Conservation (phyloP, 768 basidiomycete genomes). For the Trametes gibbosa region DNA sequence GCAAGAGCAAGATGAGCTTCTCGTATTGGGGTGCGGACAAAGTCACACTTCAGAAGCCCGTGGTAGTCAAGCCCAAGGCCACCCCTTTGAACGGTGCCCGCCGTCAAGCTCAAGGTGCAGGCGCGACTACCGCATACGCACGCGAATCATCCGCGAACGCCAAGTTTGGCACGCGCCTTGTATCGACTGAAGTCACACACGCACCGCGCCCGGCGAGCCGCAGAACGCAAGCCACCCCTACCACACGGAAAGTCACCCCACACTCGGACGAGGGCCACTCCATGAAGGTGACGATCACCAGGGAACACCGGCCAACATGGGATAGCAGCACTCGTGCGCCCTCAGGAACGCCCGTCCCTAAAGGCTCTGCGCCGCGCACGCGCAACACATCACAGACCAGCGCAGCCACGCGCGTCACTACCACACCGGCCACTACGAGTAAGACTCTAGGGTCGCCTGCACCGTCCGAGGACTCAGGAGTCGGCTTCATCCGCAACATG, state of each 20-base stretch:
- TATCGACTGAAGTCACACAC: constrained; percentile 54
- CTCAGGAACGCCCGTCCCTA: constrained; percentile 27
- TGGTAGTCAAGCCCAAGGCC: constrained; percentile 50
- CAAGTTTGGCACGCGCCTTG: constrained; percentile 84
- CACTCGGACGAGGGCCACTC: constrained; percentile 65
- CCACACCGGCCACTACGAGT: constrained; percentile 34
- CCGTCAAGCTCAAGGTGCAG: constrained; percentile 33
- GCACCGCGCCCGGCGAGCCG: constrained; percentile 61
- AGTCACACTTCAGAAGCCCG: constrained; percentile 80
- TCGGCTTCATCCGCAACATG: constrained; percentile 80
- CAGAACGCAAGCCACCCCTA: constrained; percentile 46
- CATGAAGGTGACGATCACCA: constrained; percentile 67
- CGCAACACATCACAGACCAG: constrained; percentile 76
- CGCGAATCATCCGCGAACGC: constrained; percentile 87
- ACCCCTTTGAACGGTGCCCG: constrained; percentile 30
- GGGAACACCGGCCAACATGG: constrained; percentile 55
- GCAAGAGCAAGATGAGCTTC: constrained; percentile 92
- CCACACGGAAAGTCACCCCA: constrained; percentile 42
- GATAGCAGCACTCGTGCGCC: constrained; percentile 51
- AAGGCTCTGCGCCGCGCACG: constrained; percentile 46
- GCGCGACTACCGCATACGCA: constrained; percentile 54
- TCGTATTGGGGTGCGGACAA: constrained; percentile 94
- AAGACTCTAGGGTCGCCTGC: constrained; percentile 65
- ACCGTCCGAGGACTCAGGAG: constrained; percentile 79
- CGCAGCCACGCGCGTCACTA: constrained; percentile 44